Evolutionary conservation across 1,284 basidiomycete species (phyloP).

Genomic region (Entoloma clypeatum): DNA sequence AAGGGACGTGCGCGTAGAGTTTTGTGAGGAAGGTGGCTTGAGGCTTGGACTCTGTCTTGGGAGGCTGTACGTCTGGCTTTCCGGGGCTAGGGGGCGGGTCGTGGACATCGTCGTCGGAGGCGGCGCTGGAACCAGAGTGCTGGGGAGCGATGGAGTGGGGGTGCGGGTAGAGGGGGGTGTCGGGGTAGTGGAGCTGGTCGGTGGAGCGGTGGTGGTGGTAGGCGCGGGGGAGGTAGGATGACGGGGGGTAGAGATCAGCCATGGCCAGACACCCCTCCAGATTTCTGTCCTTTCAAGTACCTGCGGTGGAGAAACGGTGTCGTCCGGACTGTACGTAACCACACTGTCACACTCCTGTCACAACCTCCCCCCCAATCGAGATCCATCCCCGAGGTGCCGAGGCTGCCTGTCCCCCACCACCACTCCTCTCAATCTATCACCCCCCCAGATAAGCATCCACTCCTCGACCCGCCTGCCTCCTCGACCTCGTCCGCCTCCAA

Average conservation of each 20-base stretch:
- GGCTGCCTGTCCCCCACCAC: constrained; percentile 18
- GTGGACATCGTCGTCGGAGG: constrained; percentile 47
- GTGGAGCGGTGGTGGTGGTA: constrained; percentile 25
- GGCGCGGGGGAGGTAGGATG: constrained; percentile 44
- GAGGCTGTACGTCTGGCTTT: constrained; percentile 47
- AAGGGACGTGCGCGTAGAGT: constrained; percentile 74
- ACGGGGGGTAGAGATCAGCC: constrained; percentile 71
- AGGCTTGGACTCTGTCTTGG: constrained; percentile 66
- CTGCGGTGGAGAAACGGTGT: constrained; percentile 40
- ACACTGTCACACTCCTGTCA: constrained; percentile 29
- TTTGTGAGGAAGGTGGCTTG: constrained; percentile 91
- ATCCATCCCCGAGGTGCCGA: constrained; percentile 34
- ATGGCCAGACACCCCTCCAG: constrained; percentile 34
- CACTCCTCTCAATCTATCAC: constrained; percentile 1
- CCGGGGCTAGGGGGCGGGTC: constrained; percentile 44
- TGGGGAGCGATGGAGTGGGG: constrained; percentile 43
- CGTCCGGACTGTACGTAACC: constrained; percentile 43
- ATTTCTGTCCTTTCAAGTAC: constrained; percentile 6
- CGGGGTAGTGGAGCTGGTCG: constrained; percentile 32
- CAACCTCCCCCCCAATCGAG: constrained; percentile 7
- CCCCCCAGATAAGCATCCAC: background rate
- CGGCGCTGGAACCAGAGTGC: constrained; percentile 38
- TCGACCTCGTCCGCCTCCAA: background rate
- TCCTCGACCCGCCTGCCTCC: background rate
- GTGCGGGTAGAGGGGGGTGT: constrained; percentile 39